These are phyloP conservation scores for Ascomycota sp. DNA, from an alignment of 2,329 filamentous ascomycete genomes.

Conservation along the genomic window DNA sequence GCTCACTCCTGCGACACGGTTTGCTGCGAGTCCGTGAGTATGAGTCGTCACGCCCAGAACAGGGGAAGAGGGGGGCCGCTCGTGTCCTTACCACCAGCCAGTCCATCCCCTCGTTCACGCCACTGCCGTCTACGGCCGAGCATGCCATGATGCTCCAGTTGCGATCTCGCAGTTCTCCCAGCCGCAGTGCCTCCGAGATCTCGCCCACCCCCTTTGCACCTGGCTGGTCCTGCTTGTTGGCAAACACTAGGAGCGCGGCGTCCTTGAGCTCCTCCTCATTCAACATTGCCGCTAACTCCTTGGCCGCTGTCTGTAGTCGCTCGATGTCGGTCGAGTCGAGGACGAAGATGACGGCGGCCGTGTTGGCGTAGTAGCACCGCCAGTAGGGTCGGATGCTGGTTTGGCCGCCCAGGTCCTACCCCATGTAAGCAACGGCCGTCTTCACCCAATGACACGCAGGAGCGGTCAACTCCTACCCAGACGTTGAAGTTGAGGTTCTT, in stretches of 20 bases:
- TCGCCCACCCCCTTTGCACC: slow-evolving; percentile 92
- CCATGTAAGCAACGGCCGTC: not conserved
- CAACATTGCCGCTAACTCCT: slow-evolving; percentile 86
- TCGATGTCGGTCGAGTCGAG: slow-evolving; percentile 97
- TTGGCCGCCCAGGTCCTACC: slow-evolving; percentile 78
- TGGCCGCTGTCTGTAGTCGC: slow-evolving; percentile 73
- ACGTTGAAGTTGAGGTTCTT: slow-evolving; percentile 98
- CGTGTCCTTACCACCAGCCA: slow-evolving; percentile 72
- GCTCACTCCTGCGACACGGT: slow-evolving; percentile 16
- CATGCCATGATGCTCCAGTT: slow-evolving; percentile 99
- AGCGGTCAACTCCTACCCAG: slow-evolving; percentile 56
- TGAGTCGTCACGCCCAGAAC: not conserved
- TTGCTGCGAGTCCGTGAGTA: slow-evolving; percentile 9
- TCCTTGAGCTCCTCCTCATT: slow-evolving; percentile 94
- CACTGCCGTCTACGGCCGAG: slow-evolving; percentile 84
- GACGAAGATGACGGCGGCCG: slow-evolving; percentile 93
- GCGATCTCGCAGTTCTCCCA: slow-evolving; percentile 81
- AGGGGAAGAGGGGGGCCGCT: too few relatives aligned
- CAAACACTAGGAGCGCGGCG: slow-evolving; percentile 81
- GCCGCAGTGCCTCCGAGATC: slow-evolving; percentile 78
- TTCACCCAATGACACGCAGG: too few relatives aligned
- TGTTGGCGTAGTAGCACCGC: slow-evolving; percentile 99
- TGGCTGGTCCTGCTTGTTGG: slow-evolving; percentile 97
- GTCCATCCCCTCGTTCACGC: slow-evolving; percentile 95
- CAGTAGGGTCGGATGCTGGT: slow-evolving; percentile 98